Evolutionary conservation across 164 flowering plant species (phyloP).

Genomic region (Dillenia suffruticosa): DNA sequence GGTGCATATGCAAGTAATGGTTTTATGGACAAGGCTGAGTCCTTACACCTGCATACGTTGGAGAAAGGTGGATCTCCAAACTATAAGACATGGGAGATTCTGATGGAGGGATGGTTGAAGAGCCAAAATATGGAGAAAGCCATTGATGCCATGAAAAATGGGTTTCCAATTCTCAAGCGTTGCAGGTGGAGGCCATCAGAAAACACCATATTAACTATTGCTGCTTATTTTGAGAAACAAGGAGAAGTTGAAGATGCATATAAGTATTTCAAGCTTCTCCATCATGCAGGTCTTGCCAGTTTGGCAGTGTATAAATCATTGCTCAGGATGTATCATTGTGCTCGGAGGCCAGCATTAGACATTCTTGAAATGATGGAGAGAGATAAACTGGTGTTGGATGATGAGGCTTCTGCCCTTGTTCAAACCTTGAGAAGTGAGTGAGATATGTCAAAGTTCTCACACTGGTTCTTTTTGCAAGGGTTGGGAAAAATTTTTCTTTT

Average conservation of each 20-base stretch:
- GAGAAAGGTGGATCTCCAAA: conserved; percentile 57
- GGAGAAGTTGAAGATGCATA: conserved; percentile 31
- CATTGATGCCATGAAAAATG: conserved; percentile 46
- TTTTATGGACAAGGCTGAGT: conserved; percentile 43
- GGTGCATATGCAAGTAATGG: conserved; percentile 53
- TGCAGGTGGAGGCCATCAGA: conserved; percentile 46
- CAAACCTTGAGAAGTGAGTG: background rate
- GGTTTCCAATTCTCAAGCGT: conserved; percentile 28
- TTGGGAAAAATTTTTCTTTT: too few species aligned
- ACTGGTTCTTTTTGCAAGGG: too few species aligned
- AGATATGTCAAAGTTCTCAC: too few species aligned
- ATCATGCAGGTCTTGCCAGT: conserved; percentile 28
- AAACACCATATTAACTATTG: conserved; percentile 24
- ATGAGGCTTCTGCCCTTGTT: conserved; percentile 28
- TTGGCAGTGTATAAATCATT: conserved; percentile 39
- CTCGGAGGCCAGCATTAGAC: conserved; percentile 23
- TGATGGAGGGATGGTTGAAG: conserved; percentile 58
- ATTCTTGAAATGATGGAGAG: conserved; percentile 43
- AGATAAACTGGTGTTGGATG: conserved; percentile 35
- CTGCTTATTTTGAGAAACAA: conserved; percentile 34
- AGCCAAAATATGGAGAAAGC: conserved; percentile 44
- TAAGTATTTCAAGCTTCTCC: conserved; percentile 22
- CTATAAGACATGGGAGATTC: conserved; percentile 71
- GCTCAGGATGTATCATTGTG: conserved; percentile 29
- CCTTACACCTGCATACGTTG: conserved; percentile 39